Evolutionary conservation across 2,329 filamentous ascomycete genomes (phyloP).

Genomic region (Blastomyces silverae): DNA sequence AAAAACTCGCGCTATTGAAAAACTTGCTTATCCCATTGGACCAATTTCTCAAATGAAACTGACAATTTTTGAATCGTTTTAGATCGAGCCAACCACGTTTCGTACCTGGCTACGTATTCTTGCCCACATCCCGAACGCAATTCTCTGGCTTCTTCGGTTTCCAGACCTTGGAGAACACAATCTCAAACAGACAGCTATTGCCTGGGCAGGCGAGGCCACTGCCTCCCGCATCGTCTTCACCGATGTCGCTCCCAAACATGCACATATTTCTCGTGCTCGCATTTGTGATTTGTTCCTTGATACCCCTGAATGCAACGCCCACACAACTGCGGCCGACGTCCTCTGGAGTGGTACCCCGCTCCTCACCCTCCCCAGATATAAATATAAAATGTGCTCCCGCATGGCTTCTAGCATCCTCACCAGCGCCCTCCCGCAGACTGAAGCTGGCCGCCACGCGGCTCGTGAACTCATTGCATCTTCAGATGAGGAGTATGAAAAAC

Average conservation of each 20-base stretch:
- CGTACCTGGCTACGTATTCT: conserved; percentile 92
- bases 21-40: conserved; percentile 10
- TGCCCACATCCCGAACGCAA: conserved; percentile 72
- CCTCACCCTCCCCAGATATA: conserved; percentile 80
- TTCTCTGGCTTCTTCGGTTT: conserved; percentile 95
- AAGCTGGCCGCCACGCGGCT: conserved; percentile 61
- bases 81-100: conserved; percentile 97
- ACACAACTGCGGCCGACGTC: conserved; percentile 93
- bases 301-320: conserved; percentile 95
- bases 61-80: conserved; percentile 15
- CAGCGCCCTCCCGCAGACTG: conserved; percentile 70
- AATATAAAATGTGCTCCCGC: conserved; percentile 97
- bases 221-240: conserved; percentile 87
- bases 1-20: conserved; percentile 9
- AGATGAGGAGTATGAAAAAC: conserved; percentile 78
- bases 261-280: conserved; percentile 85
- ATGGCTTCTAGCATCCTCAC: conserved; percentile 94
- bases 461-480: conserved; percentile 67
- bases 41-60: background rate
- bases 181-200: conserved; percentile 67
- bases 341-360: conserved; percentile 94
- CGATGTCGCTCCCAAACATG: conserved; percentile 89
- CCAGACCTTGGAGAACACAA: conserved; percentile 88
- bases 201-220: conserved; percentile 80
- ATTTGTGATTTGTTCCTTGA: conserved; percentile 94